Percentiles rank a stretch among this genome's conserved stretches.
Evolutionary conservation across 352 stramenopile species (phyloP).

Genomic region (Globisporangium viniferum): DNA sequence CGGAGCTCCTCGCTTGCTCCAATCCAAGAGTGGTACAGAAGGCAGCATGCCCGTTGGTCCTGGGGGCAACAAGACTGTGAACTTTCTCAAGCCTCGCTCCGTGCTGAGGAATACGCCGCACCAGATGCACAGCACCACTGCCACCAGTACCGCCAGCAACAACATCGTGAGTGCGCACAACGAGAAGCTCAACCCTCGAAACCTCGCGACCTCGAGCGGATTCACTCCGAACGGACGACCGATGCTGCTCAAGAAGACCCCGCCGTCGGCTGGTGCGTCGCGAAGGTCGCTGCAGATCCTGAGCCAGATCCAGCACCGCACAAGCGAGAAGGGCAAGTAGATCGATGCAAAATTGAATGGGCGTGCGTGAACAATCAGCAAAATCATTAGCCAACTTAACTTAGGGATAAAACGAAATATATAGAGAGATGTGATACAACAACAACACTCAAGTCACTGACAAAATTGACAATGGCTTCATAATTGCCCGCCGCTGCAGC

Average conservation of each 20-base stretch:
- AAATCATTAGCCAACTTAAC: not conserved
- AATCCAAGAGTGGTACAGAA: constrained; percentile 49
- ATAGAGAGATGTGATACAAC: not conserved
- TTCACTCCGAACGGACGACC: constrained; percentile 36
- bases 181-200: constrained; percentile 16
- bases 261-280: constrained; percentile 61
- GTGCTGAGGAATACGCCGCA: constrained; percentile 28
- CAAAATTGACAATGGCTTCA: not conserved
- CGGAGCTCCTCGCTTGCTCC: constrained; percentile 35
- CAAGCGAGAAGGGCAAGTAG: constrained; percentile 26
- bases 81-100: constrained; percentile 78
- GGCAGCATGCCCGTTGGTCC: constrained; percentile 9
- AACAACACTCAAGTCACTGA: not conserved
- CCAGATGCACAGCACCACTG: constrained; percentile 9
- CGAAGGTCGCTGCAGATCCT: constrained; percentile 77
- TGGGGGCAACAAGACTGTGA: constrained; percentile 51
- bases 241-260: constrained; percentile 51
- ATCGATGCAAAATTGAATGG: not conserved
- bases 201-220: constrained; percentile 14
- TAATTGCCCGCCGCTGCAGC: too few relatives aligned
- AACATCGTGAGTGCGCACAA: not conserved
- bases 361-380: not conserved
- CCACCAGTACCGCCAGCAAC: not conserved
- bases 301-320: constrained; percentile 74
- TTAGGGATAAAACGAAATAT: not conserved